Evolutionary conservation across 2,329 filamentous ascomycete genomes (phyloP).

Genomic region (Colletotrichum sansevieriae): DNA sequence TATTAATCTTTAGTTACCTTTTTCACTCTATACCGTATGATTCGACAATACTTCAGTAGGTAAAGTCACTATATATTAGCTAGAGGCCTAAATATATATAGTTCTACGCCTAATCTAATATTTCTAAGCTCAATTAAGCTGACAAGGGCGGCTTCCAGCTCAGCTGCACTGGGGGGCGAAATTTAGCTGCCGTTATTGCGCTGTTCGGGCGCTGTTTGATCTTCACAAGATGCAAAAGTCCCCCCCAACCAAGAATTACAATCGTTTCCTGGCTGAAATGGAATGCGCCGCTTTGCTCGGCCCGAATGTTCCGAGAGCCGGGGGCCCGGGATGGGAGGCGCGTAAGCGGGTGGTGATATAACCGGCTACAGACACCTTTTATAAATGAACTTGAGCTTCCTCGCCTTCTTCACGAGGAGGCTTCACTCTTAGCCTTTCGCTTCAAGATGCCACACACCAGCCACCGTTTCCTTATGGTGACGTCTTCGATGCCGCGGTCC

Average conservation of each 20-base stretch:
- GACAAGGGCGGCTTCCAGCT: conserved; percentile 22
- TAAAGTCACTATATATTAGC: too few relatives aligned
- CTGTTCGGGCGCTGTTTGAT: conserved; percentile 13
- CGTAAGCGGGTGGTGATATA: background rate
- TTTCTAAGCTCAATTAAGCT: background rate
- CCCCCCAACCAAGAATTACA: background rate
- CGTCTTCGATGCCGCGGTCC: conserved; percentile 73
- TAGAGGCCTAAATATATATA: too few relatives aligned
- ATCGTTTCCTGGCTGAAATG: conserved; percentile 14
- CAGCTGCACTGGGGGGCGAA: conserved; percentile 28
- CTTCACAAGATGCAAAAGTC: conserved; percentile 10
- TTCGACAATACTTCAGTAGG: too few relatives aligned
- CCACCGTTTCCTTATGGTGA: conserved; percentile 76
- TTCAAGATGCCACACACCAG: conserved; percentile 70
- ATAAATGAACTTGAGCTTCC: too few relatives aligned
- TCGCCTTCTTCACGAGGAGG: background rate
- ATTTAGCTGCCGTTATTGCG: conserved; percentile 6
- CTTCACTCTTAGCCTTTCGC: conserved; percentile 45
- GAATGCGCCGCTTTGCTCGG: background rate
- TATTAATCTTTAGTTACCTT: too few relatives aligned
- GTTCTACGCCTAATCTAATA: too few relatives aligned
- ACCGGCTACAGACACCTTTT: background rate
- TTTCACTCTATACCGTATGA: too few relatives aligned
- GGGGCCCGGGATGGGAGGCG: background rate
- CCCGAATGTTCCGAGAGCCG: conserved; percentile 5